Percentiles rank a stretch among this genome's conserved stretches.
These are phyloP conservation scores for Paracorniculantispora psalliotae DNA, from an alignment of 2,329 filamentous ascomycete genomes.

Conservation along the genomic window DNA sequence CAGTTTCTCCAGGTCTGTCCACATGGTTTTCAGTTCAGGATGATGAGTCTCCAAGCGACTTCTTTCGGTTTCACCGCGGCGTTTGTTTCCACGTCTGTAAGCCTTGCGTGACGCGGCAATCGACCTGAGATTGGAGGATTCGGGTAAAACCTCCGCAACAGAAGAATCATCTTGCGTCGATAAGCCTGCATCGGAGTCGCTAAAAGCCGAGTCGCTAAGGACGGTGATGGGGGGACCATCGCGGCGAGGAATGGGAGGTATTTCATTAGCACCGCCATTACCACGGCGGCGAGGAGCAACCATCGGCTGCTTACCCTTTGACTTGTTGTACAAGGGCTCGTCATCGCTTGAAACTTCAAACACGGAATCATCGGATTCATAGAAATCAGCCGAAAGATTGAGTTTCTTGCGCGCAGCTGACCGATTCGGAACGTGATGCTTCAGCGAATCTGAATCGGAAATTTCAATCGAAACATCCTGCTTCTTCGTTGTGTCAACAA, in stretches of 20 bases:
- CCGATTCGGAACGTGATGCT: too few relatives aligned
- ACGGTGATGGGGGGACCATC: not conserved
- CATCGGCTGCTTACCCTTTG: constrained; percentile 15
- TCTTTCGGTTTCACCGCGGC: constrained; percentile 45
- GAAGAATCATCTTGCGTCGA: too few relatives aligned
- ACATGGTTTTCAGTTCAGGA: constrained; percentile 78
- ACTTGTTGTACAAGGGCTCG: constrained; percentile 24
- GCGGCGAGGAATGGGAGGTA: too few relatives aligned
- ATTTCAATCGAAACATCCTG: constrained; percentile 16
- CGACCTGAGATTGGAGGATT: constrained; percentile 12
- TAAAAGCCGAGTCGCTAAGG: too few relatives aligned
- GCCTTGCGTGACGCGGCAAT: constrained; percentile 29
- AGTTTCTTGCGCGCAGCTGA: too few relatives aligned
- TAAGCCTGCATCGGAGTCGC: not conserved
- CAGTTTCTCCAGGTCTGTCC: constrained; percentile 66
- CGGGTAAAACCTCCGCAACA: too few relatives aligned
- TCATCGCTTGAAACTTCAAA: constrained; percentile 24
- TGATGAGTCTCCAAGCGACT: constrained; percentile 69
- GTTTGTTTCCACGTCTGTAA: constrained; percentile 25
- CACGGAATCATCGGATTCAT: constrained; percentile 15
- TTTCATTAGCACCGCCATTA: too few relatives aligned
- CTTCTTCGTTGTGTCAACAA: not conserved
- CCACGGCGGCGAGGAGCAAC: not conserved
- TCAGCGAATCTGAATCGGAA: constrained; percentile 16
- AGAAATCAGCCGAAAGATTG: too few relatives aligned